A percentile compares a stretch with the other conserved stretches of the same genome.
These are phyloP conservation scores for Phytopythium ostracodes DNA, from an alignment of 352 stramenopile species.

Conservation along the genomic window DNA sequence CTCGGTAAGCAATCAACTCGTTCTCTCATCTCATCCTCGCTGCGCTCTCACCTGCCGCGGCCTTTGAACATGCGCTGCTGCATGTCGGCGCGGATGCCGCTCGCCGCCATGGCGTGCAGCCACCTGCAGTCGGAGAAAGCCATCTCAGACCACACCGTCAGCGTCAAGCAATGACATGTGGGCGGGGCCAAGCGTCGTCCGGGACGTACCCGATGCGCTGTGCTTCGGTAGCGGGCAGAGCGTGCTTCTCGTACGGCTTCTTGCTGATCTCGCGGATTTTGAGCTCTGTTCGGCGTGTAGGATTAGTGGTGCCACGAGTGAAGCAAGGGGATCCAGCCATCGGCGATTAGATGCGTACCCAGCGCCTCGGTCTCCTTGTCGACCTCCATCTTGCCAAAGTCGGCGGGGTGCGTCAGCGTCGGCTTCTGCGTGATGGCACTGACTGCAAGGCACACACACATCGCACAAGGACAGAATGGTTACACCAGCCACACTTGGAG, in stretches of 20 bases:
- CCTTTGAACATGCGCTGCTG: slow-evolving; percentile 82
- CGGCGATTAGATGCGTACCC: slow-evolving; percentile 20
- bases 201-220: slow-evolving; percentile 58
- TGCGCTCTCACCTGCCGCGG: slow-evolving; percentile 46
- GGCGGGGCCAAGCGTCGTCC: neutral
- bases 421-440: slow-evolving; percentile 75
- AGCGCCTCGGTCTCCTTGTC: slow-evolving; percentile 53
- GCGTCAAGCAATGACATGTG: neutral
- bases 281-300: slow-evolving; percentile 14
- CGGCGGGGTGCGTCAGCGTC: slow-evolving; percentile 64
- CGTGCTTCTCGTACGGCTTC: slow-evolving; percentile 59
- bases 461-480: no score
- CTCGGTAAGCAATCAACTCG: neutral
- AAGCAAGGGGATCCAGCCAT: neutral
- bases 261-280: slow-evolving; percentile 67
- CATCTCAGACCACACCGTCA: no score
- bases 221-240: slow-evolving; percentile 67
- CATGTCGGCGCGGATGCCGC: slow-evolving; percentile 68
- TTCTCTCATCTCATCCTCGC: neutral
- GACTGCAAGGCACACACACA: slow-evolving; percentile 27
- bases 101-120: slow-evolving; percentile 68
- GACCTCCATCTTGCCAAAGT: slow-evolving; percentile 60
- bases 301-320: neutral
- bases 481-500: neutral
- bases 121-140: slow-evolving; percentile 40